Percentiles rank a stretch among this genome's conserved stretches.
These are phyloP conservation scores for Populus davidiana DNA, from an alignment of 345 rosid genomes.

Conservation along the genomic window DNA sequence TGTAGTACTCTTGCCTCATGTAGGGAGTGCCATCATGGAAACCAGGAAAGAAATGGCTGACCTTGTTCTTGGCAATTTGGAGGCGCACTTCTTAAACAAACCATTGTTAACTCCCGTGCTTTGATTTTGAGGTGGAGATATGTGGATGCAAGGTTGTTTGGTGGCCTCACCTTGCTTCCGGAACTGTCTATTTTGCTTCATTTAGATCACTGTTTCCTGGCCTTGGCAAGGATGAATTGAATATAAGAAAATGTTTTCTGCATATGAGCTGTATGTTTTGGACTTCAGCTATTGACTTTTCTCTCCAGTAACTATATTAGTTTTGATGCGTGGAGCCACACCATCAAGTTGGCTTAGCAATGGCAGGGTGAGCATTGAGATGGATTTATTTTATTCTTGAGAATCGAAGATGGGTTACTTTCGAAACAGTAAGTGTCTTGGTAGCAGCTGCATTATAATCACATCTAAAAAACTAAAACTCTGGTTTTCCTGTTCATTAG, in stretches of 20 bases:
- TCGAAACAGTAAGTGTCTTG: too few species aligned
- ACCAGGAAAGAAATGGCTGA: slow-evolving; percentile 27
- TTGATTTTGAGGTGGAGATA: slow-evolving; percentile 6
- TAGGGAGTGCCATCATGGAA: slow-evolving; percentile 41
- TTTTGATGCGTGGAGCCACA: too few species aligned
- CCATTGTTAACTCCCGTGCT: slow-evolving; percentile 26
- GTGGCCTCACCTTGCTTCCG: not conserved
- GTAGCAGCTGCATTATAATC: too few species aligned
- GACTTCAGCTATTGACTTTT: too few species aligned
- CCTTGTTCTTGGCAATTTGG: slow-evolving; percentile 28
- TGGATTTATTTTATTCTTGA: too few species aligned
- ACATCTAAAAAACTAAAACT: too few species aligned
- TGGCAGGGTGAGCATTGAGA: too few species aligned
- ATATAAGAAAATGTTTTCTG: not conserved
- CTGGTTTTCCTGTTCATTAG: too few species aligned
- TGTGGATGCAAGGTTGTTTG: not conserved
- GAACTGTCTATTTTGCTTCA: too few species aligned
- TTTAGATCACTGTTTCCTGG: not conserved
- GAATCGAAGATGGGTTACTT: too few species aligned
- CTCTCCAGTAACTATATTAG: too few species aligned
- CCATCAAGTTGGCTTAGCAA: too few species aligned
- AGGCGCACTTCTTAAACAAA: slow-evolving; percentile 20
- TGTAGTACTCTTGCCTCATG: slow-evolving; percentile 58
- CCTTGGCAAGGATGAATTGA: not conserved
- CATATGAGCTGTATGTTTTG: not conserved